Base-by-base conservation (phyloP, 805 yeast genomes). In the Kregervanrija delftensis region DNA sequence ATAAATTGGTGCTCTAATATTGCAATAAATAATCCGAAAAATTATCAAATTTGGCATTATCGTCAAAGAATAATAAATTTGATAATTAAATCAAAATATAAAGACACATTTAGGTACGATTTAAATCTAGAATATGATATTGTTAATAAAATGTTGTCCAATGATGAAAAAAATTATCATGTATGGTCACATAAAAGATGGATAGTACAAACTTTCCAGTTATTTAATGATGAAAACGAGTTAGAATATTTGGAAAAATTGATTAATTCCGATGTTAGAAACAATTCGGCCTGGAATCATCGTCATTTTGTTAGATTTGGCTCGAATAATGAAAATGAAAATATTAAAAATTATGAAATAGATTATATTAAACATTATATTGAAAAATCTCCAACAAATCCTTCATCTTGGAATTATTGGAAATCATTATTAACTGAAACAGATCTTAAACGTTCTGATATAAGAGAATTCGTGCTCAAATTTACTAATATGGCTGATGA, bases 41-140 rank as follows among this genome's bases (percentile, higher is more conserved):
- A 90, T 67, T 93, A 93, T 65, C 99, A 93, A 63, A 83, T 91
- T n/a, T 93, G 98, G 97, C 86, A 90, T 55, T 90, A 91, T 58
- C 75, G 97, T 45, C 90, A 84, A 56, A 67, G 79, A 32, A 59
- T 91, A 8, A 65, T 84, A 44, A 71, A 71, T 36, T 44, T 60
- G 40, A 52, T 48, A 41, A 46, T 49, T 32, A 30, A 48, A 4
- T 14, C 37, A 15, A 11, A 15, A 11, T 33, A 30, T 32, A 36
- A 17, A 1, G 49, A 49, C 8, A 46, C 56, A 28, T 37, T 48
- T 3, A 45, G 45, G n/a, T 72, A 72, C 53, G 54, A 68, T 37
- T 63, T 73, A 2, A 67, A 64, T 36, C 5, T 22, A 1, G 98
- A 93, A 58, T 70, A 71, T 42, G 83, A 86, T 2, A 71, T 88